Evolutionary conservation across 73 alveolate species (phyloP), one percentile per base, ranked within the genome.

Genomic region (Paraurostyla sp.): DNA sequence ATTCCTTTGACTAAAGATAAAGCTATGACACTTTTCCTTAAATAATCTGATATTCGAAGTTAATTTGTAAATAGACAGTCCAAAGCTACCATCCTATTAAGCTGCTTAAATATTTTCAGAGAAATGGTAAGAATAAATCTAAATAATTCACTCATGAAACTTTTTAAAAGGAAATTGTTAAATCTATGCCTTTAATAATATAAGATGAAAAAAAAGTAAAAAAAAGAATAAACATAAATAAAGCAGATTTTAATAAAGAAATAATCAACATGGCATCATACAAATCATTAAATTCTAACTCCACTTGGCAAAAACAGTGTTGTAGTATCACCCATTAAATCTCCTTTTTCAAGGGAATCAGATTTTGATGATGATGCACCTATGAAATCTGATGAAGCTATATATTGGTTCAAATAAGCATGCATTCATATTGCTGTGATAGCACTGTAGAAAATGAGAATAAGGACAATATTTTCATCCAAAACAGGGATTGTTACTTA

Each of bases 321-420:
- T n/a, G n/a, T n/a, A n/a, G n/a, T n/a, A n/a, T n/a, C n/a, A n/a
- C n/a, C n/a, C n/a, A n/a, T n/a, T n/a, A n/a, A 11, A 7, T 29
- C 78, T 32, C 78, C 3, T 16, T 30, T 33, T 60, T 20, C 32
- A 33, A 60, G n/a, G 23, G 50, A 29, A 16, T 56, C 71, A 29
- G 23, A 9, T 6, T 4, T 2, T 30, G 78, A 60, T 18, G 32
- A 50, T 60, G 78, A 60, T 6, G 3, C 13, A 9, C 78, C 78
- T 9, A 60, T 60, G 78, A 6, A 23, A 33, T 3, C 78, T 27
- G 50, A 60, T 16, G 78, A 60, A 27, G 78, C 78, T 6, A 9
- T 60, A 9, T 60, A 30, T 27, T 60, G 78, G 78, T 60, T 60
- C 32, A 60, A 60, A 29, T 33, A 60, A 29, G 78, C 78, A 29